phyloP scores from a whole-genome alignment of 257 asterid species.

The Echites panduratus region DNA sequence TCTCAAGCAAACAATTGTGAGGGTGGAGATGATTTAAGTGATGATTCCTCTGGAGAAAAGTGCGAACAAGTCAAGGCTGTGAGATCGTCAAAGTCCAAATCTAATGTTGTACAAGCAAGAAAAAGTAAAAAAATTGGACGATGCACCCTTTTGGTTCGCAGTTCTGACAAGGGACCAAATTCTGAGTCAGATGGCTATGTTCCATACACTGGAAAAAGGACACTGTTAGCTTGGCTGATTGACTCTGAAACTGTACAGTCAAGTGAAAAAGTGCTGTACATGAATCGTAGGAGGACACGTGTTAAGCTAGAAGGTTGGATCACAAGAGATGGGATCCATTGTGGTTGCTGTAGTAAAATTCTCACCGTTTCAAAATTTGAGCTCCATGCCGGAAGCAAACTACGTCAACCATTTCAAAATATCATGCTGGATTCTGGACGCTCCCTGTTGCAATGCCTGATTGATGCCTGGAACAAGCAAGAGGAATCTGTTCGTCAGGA shows the following conservation, averaged over 20 bases:
- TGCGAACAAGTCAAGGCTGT: slow-evolving; percentile 31
- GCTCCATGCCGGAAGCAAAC: slow-evolving; percentile 94
- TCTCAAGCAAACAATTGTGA: slow-evolving; percentile 31
- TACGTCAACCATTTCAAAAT: slow-evolving; percentile 84
- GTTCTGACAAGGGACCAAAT: slow-evolving; percentile 50
- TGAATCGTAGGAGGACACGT: slow-evolving; percentile 69
- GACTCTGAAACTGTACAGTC: slow-evolving; percentile 61
- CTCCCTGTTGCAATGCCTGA: slow-evolving; percentile 80
- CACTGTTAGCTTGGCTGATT: slow-evolving; percentile 82
- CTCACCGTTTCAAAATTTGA: slow-evolving; percentile 89
- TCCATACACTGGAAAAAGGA: slow-evolving; percentile 79
- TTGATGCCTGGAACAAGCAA: slow-evolving; percentile 90
- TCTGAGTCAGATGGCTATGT: slow-evolving; percentile 65
- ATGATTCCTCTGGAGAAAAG: slow-evolving; percentile 35
- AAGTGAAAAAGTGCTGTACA: slow-evolving; percentile 86
- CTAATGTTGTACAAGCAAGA: slow-evolving; percentile 51
- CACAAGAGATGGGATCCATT: slow-evolving; percentile 89
- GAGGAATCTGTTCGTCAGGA: slow-evolving; percentile 49
- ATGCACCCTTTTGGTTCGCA: slow-evolving; percentile 80
- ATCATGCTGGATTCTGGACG: slow-evolving; percentile 75
- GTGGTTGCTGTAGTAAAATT: slow-evolving; percentile 97
- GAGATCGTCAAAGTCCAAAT: slow-evolving; percentile 27
- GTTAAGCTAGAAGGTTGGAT: slow-evolving; percentile 95
- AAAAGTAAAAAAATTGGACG: slow-evolving; percentile 65
- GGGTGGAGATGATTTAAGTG: slow-evolving; percentile 36